These are phyloP conservation scores for Casuarina glauca DNA, from an alignment of 306 rosid species.

Conservation along the genomic window DNA sequence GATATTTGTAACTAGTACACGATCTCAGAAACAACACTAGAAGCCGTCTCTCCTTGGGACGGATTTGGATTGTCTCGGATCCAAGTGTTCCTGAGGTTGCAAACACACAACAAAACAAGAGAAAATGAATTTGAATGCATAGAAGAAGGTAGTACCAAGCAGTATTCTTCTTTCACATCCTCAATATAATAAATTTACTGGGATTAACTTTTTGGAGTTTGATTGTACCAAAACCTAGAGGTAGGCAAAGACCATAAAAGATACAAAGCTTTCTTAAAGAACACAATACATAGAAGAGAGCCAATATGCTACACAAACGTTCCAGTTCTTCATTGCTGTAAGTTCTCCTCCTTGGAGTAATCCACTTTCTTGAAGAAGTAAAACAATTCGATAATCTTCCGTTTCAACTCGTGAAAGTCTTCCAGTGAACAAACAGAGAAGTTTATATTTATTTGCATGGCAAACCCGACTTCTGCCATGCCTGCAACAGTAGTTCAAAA, in stretches of 20 bases:
- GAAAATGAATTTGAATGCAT: neutral
- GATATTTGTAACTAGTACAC: too few relatives aligned
- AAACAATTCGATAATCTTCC: neutral
- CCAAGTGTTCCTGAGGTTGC: neutral
- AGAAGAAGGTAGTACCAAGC: neutral
- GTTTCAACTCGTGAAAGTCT: constrained; percentile 2
- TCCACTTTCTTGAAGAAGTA: neutral
- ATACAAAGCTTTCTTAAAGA: neutral
- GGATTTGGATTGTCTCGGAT: too few relatives aligned
- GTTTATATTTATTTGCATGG: neutral
- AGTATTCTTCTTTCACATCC: neutral
- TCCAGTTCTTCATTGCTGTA: neutral
- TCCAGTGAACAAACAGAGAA: neutral
- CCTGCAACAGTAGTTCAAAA: neutral
- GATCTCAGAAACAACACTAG: too few relatives aligned
- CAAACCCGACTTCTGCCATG: neutral
- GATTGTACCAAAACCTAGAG: neutral
- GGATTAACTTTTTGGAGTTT: neutral
- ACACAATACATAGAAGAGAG: neutral
- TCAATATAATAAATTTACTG: neutral
- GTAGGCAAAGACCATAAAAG: neutral
- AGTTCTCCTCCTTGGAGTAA: neutral
- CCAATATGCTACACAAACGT: neutral
- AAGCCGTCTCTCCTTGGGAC: too few relatives aligned
- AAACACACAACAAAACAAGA: neutral